Percentiles rank a stretch among this genome's conserved stretches.
Evolutionary conservation across 1,284 basidiomycete species (phyloP).

Genomic region (Irpex sp.): DNA sequence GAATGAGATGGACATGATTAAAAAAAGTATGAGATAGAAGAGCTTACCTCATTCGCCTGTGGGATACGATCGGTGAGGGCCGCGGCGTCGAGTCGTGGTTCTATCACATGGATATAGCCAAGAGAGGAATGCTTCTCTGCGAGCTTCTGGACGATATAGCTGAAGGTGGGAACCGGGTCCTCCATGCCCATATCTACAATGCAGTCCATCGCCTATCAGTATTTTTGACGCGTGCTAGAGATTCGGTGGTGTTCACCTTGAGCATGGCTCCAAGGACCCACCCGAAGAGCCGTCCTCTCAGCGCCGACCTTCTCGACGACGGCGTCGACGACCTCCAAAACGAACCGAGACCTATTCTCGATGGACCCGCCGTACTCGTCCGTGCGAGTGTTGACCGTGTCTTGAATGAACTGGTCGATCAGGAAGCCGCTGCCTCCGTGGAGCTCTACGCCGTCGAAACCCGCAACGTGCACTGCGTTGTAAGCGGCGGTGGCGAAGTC

Average conservation of each 20-base stretch:
- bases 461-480: constrained; percentile 18
- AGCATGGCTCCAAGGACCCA: constrained; percentile 45
- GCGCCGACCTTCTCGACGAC: neutral
- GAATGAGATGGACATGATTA: neutral
- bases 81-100: constrained; percentile 25
- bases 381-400: constrained; percentile 40
- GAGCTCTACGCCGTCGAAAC: neutral
- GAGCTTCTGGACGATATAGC: neutral
- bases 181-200: neutral
- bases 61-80: constrained; percentile 12
- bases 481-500: constrained; percentile 18
- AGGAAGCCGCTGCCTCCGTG: constrained; percentile 28
- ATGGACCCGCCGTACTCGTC: constrained; percentile 54
- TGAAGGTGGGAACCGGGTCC: neutral
- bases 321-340: neutral
- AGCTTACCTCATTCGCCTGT: constrained; percentile 10
- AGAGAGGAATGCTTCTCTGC: constrained; percentile 36
- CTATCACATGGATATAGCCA: constrained; percentile 50
- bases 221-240: too few species aligned
- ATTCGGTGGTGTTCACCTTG: constrained; percentile 34
- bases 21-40: neutral
- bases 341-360: constrained; percentile 38
- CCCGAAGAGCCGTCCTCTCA: neutral
- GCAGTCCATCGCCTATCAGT: neutral
- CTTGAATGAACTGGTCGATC: constrained; percentile 33